Base-by-base conservation (phyloP, 148 eudicot species). In the Spergularia bocconei region DNA sequence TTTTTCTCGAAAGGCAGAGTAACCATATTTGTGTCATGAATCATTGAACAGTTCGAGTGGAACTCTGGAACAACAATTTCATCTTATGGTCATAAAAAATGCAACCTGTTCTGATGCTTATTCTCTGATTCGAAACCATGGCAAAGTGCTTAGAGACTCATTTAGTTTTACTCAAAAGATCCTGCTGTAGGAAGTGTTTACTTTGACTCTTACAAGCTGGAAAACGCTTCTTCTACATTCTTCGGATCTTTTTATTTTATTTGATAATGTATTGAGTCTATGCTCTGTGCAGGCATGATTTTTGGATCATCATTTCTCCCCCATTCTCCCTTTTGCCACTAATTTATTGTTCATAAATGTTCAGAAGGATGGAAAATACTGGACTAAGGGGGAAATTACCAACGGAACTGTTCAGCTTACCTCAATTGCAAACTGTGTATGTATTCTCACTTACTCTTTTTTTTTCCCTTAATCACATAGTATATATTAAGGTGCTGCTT, bases 311-410 rank as follows among this genome's bases (percentile, higher is more conserved):
- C 23, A 14, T 19, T 20, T 51, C 39, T 59, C 1, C 2, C 9
- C 65, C 54, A 76, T 19, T 44, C 55, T 63, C 7, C 15, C 20
- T 51, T 73, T 1, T 59, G 6, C 51, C 29, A 25, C 25, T 69
- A 44, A 75, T 66, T 15, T 54, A 11, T 51, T 51, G 56, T 67
- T 52, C 44, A 48, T 76, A 70, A 57, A 55, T 63, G 47, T 59
- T 58, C 85, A 85, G 87, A 76, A 29, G 20, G 75, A 85, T 85
- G 87, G 69, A 82, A 20, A 62, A 79, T 56, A 80, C 79, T 70
- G 63, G 75, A 58, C 78, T 85, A 70, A 63, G 70, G 63, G 85
- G 87, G 66, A 47, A 63, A 63, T 41, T 82, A 60, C 85, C 85
- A 17, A 61, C 51, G 38, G 55, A 23, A 59, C 47, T 85, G 20